A percentile compares a stretch with the other conserved stretches of the same genome.
phyloP scores from a whole-genome alignment of 257 asterid genomes.

The Thymus quinquecostatus region DNA sequence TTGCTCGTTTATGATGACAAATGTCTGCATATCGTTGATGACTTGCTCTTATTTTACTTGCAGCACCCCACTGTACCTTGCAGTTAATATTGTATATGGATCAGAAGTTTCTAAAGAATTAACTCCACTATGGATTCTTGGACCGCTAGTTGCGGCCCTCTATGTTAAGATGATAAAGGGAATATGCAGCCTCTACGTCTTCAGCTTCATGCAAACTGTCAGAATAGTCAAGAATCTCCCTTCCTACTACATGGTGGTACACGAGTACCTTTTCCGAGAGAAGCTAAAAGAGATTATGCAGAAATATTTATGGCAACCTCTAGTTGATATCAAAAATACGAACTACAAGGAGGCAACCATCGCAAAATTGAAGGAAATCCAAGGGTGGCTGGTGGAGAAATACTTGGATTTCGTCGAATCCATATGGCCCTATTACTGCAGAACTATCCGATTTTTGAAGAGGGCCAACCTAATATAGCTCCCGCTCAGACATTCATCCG shows the following conservation, averaged over 20 bases:
- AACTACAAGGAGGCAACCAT: slow-evolving; percentile 45
- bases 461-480: slow-evolving; percentile 69
- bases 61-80: slow-evolving; percentile 76
- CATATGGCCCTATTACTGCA: slow-evolving; percentile 86
- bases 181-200: slow-evolving; percentile 60
- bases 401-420: slow-evolving; percentile 79
- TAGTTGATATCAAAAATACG: slow-evolving; percentile 52
- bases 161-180: slow-evolving; percentile 60
- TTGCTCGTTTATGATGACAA: not conserved
- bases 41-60: slow-evolving; percentile 33
- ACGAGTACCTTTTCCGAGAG: slow-evolving; percentile 52
- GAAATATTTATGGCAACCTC: slow-evolving; percentile 56
- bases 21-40: slow-evolving; percentile 19
- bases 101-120: slow-evolving; percentile 76
- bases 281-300: slow-evolving; percentile 59
- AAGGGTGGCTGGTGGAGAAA: slow-evolving; percentile 54
- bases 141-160: slow-evolving; percentile 70
- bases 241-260: slow-evolving; percentile 42
- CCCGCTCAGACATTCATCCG: not conserved
- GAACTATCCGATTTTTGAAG: slow-evolving; percentile 85
- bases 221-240: slow-evolving; percentile 62
- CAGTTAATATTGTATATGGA: slow-evolving; percentile 62
- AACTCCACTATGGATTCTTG: slow-evolving; percentile 82
- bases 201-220: slow-evolving; percentile 72
- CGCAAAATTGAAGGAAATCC: slow-evolving; percentile 51